A percentile compares a stretch with the other conserved stretches of the same genome.
Conservation (phyloP, 345 rosid species). For the Aethionema arabicum region DNA sequence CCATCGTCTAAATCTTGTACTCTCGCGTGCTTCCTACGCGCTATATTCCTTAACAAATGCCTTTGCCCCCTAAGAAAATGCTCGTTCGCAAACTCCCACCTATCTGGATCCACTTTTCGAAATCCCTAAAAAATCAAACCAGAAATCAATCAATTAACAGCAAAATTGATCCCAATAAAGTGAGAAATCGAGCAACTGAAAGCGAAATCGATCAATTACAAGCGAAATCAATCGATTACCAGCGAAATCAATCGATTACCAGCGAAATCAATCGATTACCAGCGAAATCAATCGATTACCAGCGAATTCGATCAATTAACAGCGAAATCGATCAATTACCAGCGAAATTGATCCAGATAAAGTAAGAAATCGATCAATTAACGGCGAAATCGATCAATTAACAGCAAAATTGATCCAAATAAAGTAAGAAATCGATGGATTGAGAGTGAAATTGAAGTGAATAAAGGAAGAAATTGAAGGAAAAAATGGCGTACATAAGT, state of each 20-base stretch:
- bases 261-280: neutral
- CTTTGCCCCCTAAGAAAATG: slow-evolving; percentile 81
- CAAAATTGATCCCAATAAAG: neutral
- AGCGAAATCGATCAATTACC: neutral
- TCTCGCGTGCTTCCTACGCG: slow-evolving; percentile 64
- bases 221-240: neutral
- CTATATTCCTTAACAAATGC: slow-evolving; percentile 71
- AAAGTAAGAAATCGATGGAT: neutral
- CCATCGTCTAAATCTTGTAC: slow-evolving; percentile 53
- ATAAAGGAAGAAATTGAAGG: neutral
- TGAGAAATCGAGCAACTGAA: neutral
- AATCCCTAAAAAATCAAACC: slow-evolving; percentile 54
- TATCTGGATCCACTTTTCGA: slow-evolving; percentile 85
- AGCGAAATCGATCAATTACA: neutral
- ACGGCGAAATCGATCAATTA: neutral
- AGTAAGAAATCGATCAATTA: neutral
- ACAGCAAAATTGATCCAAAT: neutral
- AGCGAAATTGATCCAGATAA: neutral
- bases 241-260: neutral
- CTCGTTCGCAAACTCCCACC: slow-evolving; percentile 94
- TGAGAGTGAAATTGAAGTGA: slow-evolving; percentile 5
- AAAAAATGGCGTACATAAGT: slow-evolving; percentile 60
- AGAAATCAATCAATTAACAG: neutral
- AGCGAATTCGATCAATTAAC: neutral
- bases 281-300: too few relatives aligned